phyloP scores from a whole-genome alignment of 2,329 filamentous ascomycete genomes.

The Hypocrella siamensis region DNA sequence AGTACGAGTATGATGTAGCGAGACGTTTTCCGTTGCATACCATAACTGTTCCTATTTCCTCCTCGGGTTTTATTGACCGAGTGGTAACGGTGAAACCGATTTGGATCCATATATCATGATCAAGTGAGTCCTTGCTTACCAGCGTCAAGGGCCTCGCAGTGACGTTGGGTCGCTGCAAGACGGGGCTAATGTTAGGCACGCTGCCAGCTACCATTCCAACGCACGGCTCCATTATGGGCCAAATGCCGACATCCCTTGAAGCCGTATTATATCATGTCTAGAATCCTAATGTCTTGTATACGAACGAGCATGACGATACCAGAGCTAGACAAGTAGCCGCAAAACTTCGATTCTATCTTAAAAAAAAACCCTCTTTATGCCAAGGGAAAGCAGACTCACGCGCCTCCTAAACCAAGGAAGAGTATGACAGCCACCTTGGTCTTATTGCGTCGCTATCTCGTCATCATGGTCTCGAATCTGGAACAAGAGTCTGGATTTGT shows the following conservation, averaged over 20 bases:
- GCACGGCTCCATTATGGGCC: not conserved
- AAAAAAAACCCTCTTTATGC: not conserved
- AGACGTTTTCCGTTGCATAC: not conserved
- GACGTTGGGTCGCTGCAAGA: not conserved
- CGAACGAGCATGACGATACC: not conserved
- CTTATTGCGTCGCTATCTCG: not conserved
- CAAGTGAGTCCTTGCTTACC: not conserved
- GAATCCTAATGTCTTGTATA: not conserved
- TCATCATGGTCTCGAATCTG: not conserved
- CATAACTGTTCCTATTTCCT: not conserved
- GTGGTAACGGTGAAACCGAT: not conserved
- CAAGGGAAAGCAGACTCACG: no score
- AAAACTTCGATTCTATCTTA: not conserved
- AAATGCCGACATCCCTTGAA: not conserved
- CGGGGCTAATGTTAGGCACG: not conserved
- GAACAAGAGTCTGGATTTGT: not conserved
- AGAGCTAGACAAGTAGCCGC: not conserved
- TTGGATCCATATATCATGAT: not conserved
- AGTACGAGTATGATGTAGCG: not conserved
- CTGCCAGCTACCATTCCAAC: not conserved
- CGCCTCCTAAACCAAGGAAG: not conserved
- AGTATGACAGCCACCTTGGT: not conserved
- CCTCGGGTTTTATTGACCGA: not conserved
- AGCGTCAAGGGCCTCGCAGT: not conserved
- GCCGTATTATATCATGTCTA: not conserved